Conservation (phyloP, 140 eudicot genomes). For the Anethum foeniculum region DNA sequence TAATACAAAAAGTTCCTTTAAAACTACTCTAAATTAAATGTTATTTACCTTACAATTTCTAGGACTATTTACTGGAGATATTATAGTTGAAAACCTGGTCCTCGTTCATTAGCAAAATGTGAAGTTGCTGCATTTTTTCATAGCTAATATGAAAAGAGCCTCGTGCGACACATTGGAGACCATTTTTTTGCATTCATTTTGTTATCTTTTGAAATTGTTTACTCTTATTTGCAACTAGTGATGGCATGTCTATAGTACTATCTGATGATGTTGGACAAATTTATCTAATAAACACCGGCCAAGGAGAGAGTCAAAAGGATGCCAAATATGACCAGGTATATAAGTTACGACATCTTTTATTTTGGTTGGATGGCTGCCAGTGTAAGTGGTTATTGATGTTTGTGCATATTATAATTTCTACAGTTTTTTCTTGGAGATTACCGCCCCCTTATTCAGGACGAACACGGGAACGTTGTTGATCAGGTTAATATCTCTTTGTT, state of each 20-base stretch:
- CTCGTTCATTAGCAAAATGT: not conserved
- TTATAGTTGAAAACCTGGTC: not conserved
- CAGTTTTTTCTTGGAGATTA: slow-evolving; percentile 98
- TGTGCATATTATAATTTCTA: not conserved
- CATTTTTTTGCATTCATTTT: not conserved
- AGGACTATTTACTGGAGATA: not conserved
- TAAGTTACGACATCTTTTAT: not conserved
- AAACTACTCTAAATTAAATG: not conserved
- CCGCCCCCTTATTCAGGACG: slow-evolving; percentile 79
- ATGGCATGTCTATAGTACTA: slow-evolving; percentile 94
- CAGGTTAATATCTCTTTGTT: slow-evolving; percentile 39
- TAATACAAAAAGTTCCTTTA: not conserved
- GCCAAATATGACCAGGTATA: slow-evolving; percentile 87
- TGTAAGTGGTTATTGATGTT: not conserved
- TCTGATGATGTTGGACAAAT: slow-evolving; percentile 98
- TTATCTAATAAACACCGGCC: slow-evolving; percentile 82
- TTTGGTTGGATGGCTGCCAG: not conserved
- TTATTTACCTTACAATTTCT: not conserved
- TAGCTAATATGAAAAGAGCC: not conserved
- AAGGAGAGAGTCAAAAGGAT: slow-evolving; percentile 92
- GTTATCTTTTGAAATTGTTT: not conserved
- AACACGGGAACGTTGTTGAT: slow-evolving; percentile 67
- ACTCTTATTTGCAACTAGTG: slow-evolving; percentile 38
- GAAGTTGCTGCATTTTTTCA: not conserved
- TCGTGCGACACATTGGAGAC: not conserved